phyloP scores from a whole-genome alignment of 306 rosid species.

The Sesbania bispinosa region DNA sequence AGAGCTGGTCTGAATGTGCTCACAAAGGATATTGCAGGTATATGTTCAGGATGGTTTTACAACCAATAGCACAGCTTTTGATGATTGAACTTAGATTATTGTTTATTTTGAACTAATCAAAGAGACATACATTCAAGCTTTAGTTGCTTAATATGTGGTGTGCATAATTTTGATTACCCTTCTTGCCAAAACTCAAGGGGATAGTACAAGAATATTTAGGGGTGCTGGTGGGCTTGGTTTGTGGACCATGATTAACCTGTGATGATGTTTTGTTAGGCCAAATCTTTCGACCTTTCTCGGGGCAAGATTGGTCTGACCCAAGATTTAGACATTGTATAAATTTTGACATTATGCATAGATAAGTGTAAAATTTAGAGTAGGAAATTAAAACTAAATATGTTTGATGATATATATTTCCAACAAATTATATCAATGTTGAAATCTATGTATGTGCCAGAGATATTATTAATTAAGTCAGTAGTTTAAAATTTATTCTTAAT shows the following conservation, averaged over 20 bases:
- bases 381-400: no score
- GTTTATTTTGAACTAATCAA: constrained; percentile 11
- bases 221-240: background rate
- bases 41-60: background rate
- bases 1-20: constrained; percentile 70
- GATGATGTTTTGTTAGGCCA: background rate
- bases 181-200: no score
- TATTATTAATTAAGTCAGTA: no score
- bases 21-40: constrained; percentile 85
- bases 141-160: background rate
- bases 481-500: no score
- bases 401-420: no score
- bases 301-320: background rate
- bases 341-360: background rate
- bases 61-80: background rate
- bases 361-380: no score
- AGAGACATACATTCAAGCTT: background rate
- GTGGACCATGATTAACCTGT: background rate
- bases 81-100: background rate
- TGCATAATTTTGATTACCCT: background rate
- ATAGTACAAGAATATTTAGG: background rate
- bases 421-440: no score
- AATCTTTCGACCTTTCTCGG: background rate
- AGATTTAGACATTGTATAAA: background rate
- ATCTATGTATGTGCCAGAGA: no score